phyloP scores from a whole-genome alignment of 2,329 filamentous ascomycete species.

The Boeremia exigua region DNA sequence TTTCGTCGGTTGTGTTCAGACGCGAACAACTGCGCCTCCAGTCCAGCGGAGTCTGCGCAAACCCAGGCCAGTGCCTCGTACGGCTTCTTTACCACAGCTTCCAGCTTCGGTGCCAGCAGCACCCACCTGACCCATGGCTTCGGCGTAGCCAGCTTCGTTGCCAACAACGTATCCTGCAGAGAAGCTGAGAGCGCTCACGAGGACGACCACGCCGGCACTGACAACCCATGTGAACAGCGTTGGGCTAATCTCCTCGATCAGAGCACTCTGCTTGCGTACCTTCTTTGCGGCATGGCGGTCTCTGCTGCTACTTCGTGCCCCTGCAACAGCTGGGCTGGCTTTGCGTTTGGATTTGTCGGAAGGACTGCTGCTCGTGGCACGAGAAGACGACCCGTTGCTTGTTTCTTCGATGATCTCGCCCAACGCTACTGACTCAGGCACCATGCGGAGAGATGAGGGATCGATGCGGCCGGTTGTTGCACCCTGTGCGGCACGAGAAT shows the following conservation, averaged over 20 bases:
- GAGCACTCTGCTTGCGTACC: conserved; percentile 42
- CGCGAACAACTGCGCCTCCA: conserved; percentile 29
- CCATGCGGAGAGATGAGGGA: conserved; percentile 62
- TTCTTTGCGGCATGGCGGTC: conserved; percentile 56
- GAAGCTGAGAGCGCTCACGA: conserved; percentile 69
- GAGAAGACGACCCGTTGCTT: conserved; percentile 37
- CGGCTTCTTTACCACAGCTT: conserved; percentile 43
- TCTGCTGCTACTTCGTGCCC: conserved; percentile 51
- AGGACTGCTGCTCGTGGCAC: conserved; percentile 35
- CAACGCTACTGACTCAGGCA: conserved; percentile 65
- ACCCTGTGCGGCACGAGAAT: conserved; percentile 42
- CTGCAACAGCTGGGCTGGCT: conserved; percentile 39
- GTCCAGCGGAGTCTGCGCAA: conserved; percentile 43
- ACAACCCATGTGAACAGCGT: conserved; percentile 71
- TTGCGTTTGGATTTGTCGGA: conserved; percentile 55
- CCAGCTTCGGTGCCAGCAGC: conserved; percentile 38
- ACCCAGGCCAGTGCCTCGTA: conserved; percentile 37
- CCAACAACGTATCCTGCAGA: conserved; percentile 69
- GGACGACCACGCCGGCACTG: conserved; percentile 68
- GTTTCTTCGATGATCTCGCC: conserved; percentile 47
- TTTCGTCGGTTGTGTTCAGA: conserved; percentile 7
- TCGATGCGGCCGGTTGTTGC: conserved; percentile 51
- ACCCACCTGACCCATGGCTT: conserved; percentile 49
- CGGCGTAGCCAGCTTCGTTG: conserved; percentile 62
- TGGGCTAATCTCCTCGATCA: conserved; percentile 57